Evolutionary conservation across 2,329 filamentous ascomycete genomes (phyloP), one percentile per base, ranked within the genome.

Genomic region (Fusarium vanettenii): DNA sequence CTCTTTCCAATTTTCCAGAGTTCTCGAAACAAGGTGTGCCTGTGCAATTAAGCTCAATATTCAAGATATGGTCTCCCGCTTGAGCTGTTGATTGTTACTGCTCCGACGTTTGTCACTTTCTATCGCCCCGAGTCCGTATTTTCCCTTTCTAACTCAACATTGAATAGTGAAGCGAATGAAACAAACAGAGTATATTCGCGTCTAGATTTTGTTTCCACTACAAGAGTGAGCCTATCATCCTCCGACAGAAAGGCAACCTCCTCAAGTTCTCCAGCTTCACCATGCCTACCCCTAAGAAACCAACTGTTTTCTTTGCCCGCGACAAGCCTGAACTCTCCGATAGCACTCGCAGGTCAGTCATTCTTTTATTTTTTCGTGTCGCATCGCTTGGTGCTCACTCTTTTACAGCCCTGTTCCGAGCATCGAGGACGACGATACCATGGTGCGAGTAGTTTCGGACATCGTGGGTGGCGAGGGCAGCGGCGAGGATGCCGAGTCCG

Each of bases 301-400:
- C 60, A 2, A 76, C 77, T 20, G 70, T 79, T 5, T 78, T 80
- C 64, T 65, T 73, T 29, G 76, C 74, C 62, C 75, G 74, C 60
- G 66, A 79, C 43, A 73, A 69, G 16, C 33, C 66, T 52, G 37
- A 64, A 1, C 45, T 60, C 10, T 45, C 66, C 10, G 72, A 71
- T 13, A 74, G 73, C n/a, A 33, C 71, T 9, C 37, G 55, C 11
- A 37, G 41, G 79, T 78, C 57, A 48, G 72, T 31, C 27, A 25
- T 29, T 56, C 16, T 4, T 16, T 29, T 9, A 5, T 7, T 25
- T 27, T 27, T 13, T 3, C 10, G 27, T 22, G 1, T 31, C 8
- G 2, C 5, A 6, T n/a, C 16, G 1, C 10, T 0, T 5, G 4
- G 11, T 67, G 10, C 66, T 77, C 18, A 78, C 41, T 10, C 5